Conservation (phyloP, 106 monocot species). For the Phalaenopsis equestris region DNA sequence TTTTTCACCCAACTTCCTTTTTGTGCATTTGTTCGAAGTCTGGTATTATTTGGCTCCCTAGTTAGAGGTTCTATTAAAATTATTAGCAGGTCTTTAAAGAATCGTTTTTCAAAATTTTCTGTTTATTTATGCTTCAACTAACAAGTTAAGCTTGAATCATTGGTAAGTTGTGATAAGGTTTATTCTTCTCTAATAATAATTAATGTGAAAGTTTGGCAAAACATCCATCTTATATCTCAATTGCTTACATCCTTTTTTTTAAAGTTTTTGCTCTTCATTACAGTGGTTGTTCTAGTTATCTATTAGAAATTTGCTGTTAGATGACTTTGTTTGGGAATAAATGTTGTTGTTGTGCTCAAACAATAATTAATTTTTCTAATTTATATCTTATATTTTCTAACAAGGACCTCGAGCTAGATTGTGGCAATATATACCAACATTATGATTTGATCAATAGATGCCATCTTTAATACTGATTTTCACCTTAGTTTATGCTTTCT, state of each 20-base stretch:
- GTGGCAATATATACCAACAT: neutral
- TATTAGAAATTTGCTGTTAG: neutral
- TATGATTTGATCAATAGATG: neutral
- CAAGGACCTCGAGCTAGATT: neutral
- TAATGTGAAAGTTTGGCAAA: neutral
- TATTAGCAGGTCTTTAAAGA: neutral
- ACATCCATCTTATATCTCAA: neutral
- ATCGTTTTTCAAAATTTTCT: neutral
- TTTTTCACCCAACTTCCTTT: neutral
- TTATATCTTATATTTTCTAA: neutral
- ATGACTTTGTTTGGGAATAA: neutral
- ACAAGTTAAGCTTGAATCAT: neutral
- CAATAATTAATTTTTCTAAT: neutral
- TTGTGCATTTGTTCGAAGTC: neutral
- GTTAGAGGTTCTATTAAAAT: neutral
- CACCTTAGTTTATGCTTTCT: neutral
- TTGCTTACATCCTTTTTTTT: neutral
- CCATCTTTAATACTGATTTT: neutral
- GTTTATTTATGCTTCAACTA: neutral
- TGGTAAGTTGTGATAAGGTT: neutral
- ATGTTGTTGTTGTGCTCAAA: neutral
- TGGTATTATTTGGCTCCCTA: neutral
- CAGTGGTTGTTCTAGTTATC: neutral
- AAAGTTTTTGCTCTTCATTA: neutral
- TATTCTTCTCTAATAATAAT: neutral